A percentile compares a stretch with the other conserved stretches of the same genome.
Evolutionary conservation across 768 basidiomycete species (phyloP).

Genomic region (Thelephora ganbajun): DNA sequence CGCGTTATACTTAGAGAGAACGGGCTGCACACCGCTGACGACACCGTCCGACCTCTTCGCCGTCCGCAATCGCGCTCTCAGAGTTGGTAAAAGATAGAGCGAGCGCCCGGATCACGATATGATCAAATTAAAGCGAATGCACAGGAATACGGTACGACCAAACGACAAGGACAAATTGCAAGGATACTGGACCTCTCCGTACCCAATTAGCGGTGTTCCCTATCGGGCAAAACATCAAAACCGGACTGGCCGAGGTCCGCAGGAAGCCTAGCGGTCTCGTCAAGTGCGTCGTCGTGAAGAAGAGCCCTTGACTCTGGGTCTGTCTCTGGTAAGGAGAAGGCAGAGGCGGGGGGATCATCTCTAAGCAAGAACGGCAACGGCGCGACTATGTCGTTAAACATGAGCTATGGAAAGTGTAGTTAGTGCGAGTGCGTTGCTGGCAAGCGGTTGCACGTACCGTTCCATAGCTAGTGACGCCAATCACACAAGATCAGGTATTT

Average conservation of each 20-base stretch:
- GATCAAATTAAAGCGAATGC: neutral
- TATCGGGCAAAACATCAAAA: conserved; percentile 60
- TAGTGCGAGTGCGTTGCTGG: conserved; percentile 7
- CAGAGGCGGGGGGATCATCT: conserved; percentile 10
- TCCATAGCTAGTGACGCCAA: conserved; percentile 47
- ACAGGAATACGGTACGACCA: conserved; percentile 25
- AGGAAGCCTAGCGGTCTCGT: conserved; percentile 76
- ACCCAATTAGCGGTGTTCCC: conserved; percentile 4
- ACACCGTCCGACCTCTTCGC: neutral
- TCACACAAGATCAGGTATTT: conserved; percentile 1
- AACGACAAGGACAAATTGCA: conserved; percentile 1
- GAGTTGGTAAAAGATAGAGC: too few species aligned
- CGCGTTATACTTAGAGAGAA: too few species aligned
- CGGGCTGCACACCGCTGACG: neutral
- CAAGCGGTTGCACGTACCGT: conserved; percentile 32
- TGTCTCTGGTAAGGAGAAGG: neutral
- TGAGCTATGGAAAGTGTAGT: conserved; percentile 34
- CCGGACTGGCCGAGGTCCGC: conserved; percentile 72
- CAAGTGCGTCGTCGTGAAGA: conserved; percentile 52
- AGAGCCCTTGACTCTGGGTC: conserved; percentile 18
- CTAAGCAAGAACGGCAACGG: conserved; percentile 46
- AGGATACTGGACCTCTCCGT: neutral
- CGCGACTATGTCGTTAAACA: conserved; percentile 77
- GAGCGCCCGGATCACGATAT: too few species aligned
- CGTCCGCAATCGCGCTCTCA: neutral